Base-by-base conservation (phyloP, 192 early-diverging fungal species). In the Jimgerdemannia flammicorona region DNA sequence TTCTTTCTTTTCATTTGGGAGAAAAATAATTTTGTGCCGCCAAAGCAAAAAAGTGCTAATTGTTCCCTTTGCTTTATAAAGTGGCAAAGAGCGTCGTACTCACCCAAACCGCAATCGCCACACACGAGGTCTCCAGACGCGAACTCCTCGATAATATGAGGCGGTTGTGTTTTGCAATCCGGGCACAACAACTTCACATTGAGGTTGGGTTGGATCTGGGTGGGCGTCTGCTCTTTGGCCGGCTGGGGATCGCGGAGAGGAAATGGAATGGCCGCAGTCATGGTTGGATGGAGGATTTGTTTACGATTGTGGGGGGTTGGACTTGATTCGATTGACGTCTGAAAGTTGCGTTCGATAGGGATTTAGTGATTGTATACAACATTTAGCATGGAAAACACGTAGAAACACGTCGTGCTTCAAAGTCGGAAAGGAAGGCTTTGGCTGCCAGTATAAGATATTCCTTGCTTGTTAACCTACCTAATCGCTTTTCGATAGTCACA, bases 81-180 rank as follows among this genome's bases (percentile, higher is more conserved):
- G 29, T 29, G 29, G 29, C 29, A 14, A 59, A 6, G 14, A 59
- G 49, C 49, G 6, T 0, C 8, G 14, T 10, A 59, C 49, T 59
- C 14, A 59, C 49, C 91, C 3, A 95, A 76, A 17, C 95, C 96
- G 82, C 97, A 99, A 81, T 93, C 91, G 18, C 92, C 94, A 84
- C 97, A 99, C 39, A 99, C 87, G 44, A 96, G 75, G 77, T 98
- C 97, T 4, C 94, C 96, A 59, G 89, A 89, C 0, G 91, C 84
- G 80, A 98, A 97, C 78, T 97, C 94, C 81, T 98, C 96, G 41
- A 98, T 85, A 72, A 99, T 90, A 70, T 95, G 94, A 29, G 94
- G 95, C 29, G 90, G 84, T 20, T 86, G 83, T 59, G 91, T 81
- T 72, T 89, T 88, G 80, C 96, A 99, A 81, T 95, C 89, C 49